Conservation (phyloP, 139 green algal genomes). For the Chlorella sp. region DNA sequence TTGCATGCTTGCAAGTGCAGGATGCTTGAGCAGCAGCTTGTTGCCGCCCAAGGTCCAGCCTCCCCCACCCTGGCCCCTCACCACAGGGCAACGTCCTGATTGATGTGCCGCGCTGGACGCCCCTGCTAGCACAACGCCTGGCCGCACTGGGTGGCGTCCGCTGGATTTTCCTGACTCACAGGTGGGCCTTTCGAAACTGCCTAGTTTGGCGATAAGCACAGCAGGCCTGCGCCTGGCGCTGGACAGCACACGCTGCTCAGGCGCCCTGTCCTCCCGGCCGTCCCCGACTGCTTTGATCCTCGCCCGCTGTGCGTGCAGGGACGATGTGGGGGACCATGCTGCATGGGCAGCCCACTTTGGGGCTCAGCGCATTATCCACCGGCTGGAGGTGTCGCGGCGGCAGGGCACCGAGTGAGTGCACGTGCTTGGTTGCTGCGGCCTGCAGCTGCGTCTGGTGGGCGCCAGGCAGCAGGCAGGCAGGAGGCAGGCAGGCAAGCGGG, state of each 20-base stretch:
- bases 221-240: not conserved
- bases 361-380: constrained; percentile 74
- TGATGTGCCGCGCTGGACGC: constrained; percentile 75
- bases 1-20: no score
- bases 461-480: constrained; percentile 9
- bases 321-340: constrained; percentile 82
- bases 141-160: constrained; percentile 71
- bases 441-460: not conserved
- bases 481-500: not conserved
- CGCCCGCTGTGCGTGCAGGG: constrained; percentile 29
- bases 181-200: constrained; percentile 3
- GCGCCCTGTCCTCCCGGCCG: no score
- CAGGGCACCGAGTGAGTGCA: constrained; percentile 56
- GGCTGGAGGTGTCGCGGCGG: constrained; percentile 35
- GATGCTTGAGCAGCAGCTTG: no score
- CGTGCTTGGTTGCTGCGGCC: not conserved
- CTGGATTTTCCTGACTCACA: constrained; percentile 84
- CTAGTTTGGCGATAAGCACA: no score
- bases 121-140: constrained; percentile 63
- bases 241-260: no score
- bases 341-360: constrained; percentile 74
- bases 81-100: constrained; percentile 80
- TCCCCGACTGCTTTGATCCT: not conserved
- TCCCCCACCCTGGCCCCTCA: constrained; percentile 15
- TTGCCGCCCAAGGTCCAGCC: no score